Conservation (phyloP, 257 asterid species). For the Nicotiana attenuata region DNA sequence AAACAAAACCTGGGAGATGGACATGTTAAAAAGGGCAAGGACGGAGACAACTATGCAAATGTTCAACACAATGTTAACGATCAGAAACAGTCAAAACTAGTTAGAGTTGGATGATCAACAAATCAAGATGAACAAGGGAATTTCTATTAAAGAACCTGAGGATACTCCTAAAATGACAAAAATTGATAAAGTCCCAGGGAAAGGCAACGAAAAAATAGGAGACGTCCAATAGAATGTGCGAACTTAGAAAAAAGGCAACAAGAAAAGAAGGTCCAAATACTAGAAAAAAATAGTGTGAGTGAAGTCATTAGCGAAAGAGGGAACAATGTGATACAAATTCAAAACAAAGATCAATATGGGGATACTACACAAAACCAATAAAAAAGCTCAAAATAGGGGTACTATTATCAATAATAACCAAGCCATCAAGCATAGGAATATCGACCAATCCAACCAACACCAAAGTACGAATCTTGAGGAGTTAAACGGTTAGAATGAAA, state of each 20-base stretch:
- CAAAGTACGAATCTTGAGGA: not conserved
- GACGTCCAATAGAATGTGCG: not conserved
- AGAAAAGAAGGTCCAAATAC: not conserved
- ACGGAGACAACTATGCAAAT: not conserved
- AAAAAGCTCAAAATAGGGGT: not conserved
- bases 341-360: not conserved
- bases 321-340: too few species aligned
- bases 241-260: not conserved
- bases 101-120: too few species aligned
- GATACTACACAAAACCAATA: not conserved
- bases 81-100: too few species aligned
- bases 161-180: not conserved
- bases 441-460: not conserved
- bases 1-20: too few species aligned
- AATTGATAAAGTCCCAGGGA: not conserved
- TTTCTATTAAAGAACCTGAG: not conserved
- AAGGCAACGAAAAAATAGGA: not conserved
- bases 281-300: not conserved
- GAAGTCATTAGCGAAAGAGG: too few species aligned
- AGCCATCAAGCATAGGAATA: not conserved
- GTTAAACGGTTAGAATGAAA: not conserved
- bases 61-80: too few species aligned
- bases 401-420: not conserved
- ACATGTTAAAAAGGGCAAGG: too few species aligned
- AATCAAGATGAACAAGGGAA: not conserved